Conservation (phyloP, 1,139 yeast genomes). For the Geotrichum histeridarum region DNA sequence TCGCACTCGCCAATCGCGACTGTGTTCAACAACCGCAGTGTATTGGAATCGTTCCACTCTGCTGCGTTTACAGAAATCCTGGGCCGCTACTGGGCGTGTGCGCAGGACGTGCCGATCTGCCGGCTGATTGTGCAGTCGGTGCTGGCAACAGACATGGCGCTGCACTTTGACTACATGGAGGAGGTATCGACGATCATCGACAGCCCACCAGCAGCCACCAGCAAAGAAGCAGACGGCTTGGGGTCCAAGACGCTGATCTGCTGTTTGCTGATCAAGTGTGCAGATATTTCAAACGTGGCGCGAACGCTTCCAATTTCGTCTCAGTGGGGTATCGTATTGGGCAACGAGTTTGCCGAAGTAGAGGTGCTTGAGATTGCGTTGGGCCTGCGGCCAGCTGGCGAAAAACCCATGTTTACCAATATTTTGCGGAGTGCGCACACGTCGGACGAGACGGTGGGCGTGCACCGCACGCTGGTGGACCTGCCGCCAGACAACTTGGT, state of each 20-base stretch:
- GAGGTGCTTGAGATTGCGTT: conserved; percentile 45
- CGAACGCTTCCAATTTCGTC: conserved; percentile 71
- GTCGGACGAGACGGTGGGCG: background rate
- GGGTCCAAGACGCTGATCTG: conserved; percentile 43
- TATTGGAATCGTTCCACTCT: conserved; percentile 81
- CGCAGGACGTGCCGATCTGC: conserved; percentile 29
- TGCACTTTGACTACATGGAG: conserved; percentile 70
- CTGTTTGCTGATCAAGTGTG: conserved; percentile 77
- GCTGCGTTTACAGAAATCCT: conserved; percentile 62
- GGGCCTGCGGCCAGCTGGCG: conserved; percentile 28
- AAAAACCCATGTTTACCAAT: background rate
- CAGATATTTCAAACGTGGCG: conserved; percentile 89
- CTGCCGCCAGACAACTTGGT: conserved; percentile 36
- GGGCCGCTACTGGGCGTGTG: conserved; percentile 58
- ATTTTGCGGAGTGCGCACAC: background rate
- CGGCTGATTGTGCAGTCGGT: conserved; percentile 41
- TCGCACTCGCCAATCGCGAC: conserved; percentile 62
- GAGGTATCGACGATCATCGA: conserved; percentile 33
- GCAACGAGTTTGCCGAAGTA: conserved; percentile 73
- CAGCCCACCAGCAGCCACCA: background rate
- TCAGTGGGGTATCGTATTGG: conserved; percentile 78
- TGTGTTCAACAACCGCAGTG: conserved; percentile 60
- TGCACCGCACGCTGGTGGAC: background rate
- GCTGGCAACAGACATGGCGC: conserved; percentile 92
- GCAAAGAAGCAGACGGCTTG: background rate